Evolutionary conservation across 176 grass and related monocot species (phyloP), one percentile per base, ranked within the genome.

Genomic region (Rhynchospora pubera): DNA sequence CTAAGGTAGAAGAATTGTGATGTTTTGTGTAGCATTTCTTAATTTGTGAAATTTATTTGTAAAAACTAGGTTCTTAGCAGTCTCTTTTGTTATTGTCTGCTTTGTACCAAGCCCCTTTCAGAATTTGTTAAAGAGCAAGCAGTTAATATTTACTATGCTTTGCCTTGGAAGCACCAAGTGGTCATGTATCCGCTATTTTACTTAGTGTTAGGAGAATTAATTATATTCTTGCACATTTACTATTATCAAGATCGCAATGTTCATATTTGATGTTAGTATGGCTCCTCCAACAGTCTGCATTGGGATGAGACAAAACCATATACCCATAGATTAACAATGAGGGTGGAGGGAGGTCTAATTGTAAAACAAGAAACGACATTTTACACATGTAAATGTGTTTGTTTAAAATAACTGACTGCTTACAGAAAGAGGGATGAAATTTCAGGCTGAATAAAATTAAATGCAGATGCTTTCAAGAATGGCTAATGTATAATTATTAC

Each of bases 21-120:
- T 47, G 39, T 71, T 45, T 45, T 56, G 72, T 55, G 46, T 55
- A 74, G 72, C 44, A 12, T 3, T 77, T 55, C 32, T 39, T 39
- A 39, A 39, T 39, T 39, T 39, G 34, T 39, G 34, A 39, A 39
- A 23, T 77, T 69, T 32, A 45, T 69, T 77, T 77, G 48, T 55
- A 18, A 56, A 75, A 48, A 26, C 6, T 51, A 77, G 72, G 72
- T 77, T 77, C 70, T 52, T 74, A 16, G 50, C 28, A 32, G 72
- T 56, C 21, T 74, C 67, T 74, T 52, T 51, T 50, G 23, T 48
- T 42, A 77, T 77, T 24, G 69, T 77, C 72, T 77, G 72, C 50
- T 19, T 22, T 51, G 50, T 32, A 77, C 24, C 71, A 77, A 16
- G 22, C 56, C 50, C 48, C 24, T 77, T 77, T 71, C 55, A 18